Base-by-base conservation (phyloP, 2,329 filamentous ascomycete species). In the Furcasterigmium sp. region DNA sequence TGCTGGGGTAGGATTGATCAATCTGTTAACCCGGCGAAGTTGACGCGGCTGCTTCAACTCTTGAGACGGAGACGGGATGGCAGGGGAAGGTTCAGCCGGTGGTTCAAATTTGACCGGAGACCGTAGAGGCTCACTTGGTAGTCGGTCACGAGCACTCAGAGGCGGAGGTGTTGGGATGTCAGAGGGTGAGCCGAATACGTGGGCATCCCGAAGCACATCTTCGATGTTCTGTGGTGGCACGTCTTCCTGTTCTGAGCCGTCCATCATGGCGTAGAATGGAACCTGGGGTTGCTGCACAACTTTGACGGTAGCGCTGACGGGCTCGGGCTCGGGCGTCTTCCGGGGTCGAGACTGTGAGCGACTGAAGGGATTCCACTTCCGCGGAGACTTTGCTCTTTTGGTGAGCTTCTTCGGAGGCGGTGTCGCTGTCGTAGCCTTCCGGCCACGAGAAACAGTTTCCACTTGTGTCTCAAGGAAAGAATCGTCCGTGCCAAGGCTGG, bases 291-390 rank as follows among this genome's bases (percentile, higher is more conserved):
- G 69, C 42, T 69, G 68, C 0, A 73, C 66, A 13, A 64, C 55
- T 35, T 73, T 68, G n/a, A 75, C 68, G 1, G 75, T 67, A 3
- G 72, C 70, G 1, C 70, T 56, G n/a, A 76, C 66, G 8, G 60
- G 55, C 19, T 68, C 63, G 5, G 63, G 54, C 14, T 57, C 58
- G 46, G 67, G n/a, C 2, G 32, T 68, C 45, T 69, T 72, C 3
- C 50, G 50, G 3, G 68, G 53, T 34, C 69, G 64, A 28, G 60
- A 69, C 23, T 78, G 73, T 0, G 75, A 75, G 37, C 78, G 69
- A 39, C 78, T 71, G 51, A 84, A 84, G 11, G 83, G 57, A 49
- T 82, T 83, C 80, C 80, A 84, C 51, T 75, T 81, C 8, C 75
- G 70, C 19, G 78, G 78, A 20, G 76, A 78, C 35, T 68, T 73